These are phyloP conservation scores for Diaporthe sp. DNA, from an alignment of 2,329 filamentous ascomycete species.

Conservation along the genomic window DNA sequence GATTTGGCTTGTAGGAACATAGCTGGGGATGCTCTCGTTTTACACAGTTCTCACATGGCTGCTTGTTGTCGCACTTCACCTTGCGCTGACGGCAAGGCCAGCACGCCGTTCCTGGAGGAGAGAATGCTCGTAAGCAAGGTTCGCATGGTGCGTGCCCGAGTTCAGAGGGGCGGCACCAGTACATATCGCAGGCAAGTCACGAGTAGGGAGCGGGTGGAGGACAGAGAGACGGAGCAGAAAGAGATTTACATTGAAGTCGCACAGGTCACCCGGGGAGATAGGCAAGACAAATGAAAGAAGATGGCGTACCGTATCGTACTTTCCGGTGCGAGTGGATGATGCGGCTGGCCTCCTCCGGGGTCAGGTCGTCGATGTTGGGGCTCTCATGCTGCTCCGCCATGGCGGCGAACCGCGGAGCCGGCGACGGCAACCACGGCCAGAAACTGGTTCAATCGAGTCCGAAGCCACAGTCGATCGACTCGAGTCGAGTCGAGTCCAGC, in stretches of 20 bases:
- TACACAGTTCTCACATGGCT: slow-evolving; percentile 77
- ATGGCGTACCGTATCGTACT: slow-evolving; percentile 74
- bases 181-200: neutral
- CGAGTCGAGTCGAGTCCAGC: neutral
- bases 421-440: slow-evolving; percentile 12
- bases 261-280: neutral
- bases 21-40: slow-evolving; percentile 75
- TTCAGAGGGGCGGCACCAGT: neutral
- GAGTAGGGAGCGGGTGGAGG: neutral
- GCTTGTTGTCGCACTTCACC: slow-evolving; percentile 78
- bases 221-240: neutral
- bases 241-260: neutral
- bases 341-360: slow-evolving; percentile 75
- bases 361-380: slow-evolving; percentile 69
- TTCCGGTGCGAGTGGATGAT: slow-evolving; percentile 80
- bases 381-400: slow-evolving; percentile 62
- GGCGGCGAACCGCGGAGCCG: slow-evolving; percentile 43
- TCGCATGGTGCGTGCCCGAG: neutral
- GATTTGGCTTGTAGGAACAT: slow-evolving; percentile 77
- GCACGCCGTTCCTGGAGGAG: slow-evolving; percentile 69
- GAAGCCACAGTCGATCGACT: neutral
- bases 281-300: neutral
- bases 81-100: slow-evolving; percentile 78
- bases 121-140: neutral
- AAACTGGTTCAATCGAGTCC: neutral